Conservation (phyloP, 305 asterid genomes). For the Euphrasia arctica region DNA sequence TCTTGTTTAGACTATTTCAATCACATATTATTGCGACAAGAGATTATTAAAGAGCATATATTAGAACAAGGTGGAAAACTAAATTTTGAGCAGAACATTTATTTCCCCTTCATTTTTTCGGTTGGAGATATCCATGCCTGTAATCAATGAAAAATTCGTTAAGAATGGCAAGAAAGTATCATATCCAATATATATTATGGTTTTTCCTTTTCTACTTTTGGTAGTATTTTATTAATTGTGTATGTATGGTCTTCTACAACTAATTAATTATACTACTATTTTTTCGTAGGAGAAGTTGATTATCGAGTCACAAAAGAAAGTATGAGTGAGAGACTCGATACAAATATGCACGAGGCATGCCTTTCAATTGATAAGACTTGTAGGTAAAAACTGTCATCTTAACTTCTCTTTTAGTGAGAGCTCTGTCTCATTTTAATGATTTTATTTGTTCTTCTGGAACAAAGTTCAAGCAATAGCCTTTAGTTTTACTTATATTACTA, state of each 20-base stretch:
- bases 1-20: not conserved
- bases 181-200: not conserved
- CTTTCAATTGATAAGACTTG: slow-evolving; percentile 58
- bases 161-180: not conserved
- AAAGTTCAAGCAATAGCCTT: not conserved
- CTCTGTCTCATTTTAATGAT: not conserved
- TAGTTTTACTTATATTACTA: not conserved
- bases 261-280: slow-evolving; percentile 12
- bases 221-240: not conserved
- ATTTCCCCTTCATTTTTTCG: slow-evolving; percentile 6
- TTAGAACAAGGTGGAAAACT: slow-evolving; percentile 3
- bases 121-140: slow-evolving; percentile 5
- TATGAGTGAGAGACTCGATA: slow-evolving; percentile 68
- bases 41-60: not conserved
- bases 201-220: not conserved
- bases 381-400: not conserved
- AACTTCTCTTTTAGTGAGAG: not conserved
- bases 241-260: slow-evolving; percentile 2
- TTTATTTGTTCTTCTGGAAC: slow-evolving; percentile 7
- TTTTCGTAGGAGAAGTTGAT: slow-evolving; percentile 50
- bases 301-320: slow-evolving; percentile 79
- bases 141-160: slow-evolving; percentile 10
- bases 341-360: slow-evolving; percentile 78
- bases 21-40: not conserved
- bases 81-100: not conserved